Evolutionary conservation across 768 basidiomycete species (phyloP), one percentile per base, ranked within the genome.

Genomic region (Rhodotorula graminis): DNA sequence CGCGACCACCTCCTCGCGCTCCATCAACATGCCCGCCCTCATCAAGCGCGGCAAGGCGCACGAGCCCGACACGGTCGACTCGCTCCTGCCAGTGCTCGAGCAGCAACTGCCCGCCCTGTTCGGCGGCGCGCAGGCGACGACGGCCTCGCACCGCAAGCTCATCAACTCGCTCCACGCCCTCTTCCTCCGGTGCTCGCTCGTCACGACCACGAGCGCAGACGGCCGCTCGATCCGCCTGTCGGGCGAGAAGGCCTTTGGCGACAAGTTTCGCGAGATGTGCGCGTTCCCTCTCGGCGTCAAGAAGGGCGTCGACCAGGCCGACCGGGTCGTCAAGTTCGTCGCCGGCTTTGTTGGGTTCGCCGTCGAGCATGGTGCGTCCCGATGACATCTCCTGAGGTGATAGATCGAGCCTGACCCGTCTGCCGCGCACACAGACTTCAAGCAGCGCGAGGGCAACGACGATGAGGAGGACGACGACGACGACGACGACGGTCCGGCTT

Each of bases 121-220:
- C 64, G 49, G 42, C 59, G 65, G 67, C 33, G 61, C 75, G 0
- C 71, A 73, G 44, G 47, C 50, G 40, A 68, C 65, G 19, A 60
- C 69, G 15, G 72, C 90, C 16, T 93, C 91, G 80, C 93, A 97
- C 81, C 88, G 89, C 72, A 96, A 96, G 84, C 95, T 96, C 81
- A 83, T 88, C 63, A 88, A 92, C 55, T 87, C 88, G 0, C 85
- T 96, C 7, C 84, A 91, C 83, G 92, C 92, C 80, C 81, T 94
- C 55, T 92, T 94, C 68, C 67, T 81, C 9, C 84, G 89, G 65
- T 88, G 88, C 18, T 87, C 88, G 1, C 77, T 82, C 23, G 82
- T 84, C 75, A 86, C 83, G 5, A 84, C 88, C 71, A 27, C 56
- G 4, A 64, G 67, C 16, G 60, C 65, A 10, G 71, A 74, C 47